phyloP scores from a whole-genome alignment of 176 grass and related monocot species.

The Metroxylon sagu region DNA sequence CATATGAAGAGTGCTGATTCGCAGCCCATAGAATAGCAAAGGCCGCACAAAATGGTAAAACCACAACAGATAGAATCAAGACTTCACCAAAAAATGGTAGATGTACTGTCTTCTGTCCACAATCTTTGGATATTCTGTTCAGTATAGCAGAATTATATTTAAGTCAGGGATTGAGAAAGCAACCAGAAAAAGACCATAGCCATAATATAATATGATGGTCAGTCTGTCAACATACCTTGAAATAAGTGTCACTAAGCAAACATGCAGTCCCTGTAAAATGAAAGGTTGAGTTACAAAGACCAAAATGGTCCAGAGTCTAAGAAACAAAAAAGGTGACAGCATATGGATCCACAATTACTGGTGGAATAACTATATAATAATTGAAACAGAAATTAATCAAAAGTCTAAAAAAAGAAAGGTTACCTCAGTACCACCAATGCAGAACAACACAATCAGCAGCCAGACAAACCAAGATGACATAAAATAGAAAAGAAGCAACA shows the following conservation, averaged over 20 bases:
- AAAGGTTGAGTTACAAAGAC: conserved; percentile 1
- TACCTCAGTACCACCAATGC: conserved; percentile 97
- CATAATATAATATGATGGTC: too few relatives aligned
- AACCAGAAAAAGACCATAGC: not conserved
- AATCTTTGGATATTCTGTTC: conserved; percentile 64
- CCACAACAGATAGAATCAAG: conserved; percentile 49
- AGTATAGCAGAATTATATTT: too few relatives aligned
- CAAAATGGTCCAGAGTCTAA: not conserved
- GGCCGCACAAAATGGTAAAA: conserved; percentile 48
- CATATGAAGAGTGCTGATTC: conserved; percentile 67
- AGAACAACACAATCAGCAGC: conserved; percentile 85
- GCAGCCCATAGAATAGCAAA: conserved; percentile 87
- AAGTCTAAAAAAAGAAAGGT: conserved; percentile 20
- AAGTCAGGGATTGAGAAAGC: not conserved
- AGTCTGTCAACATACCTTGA: conserved; percentile 38
- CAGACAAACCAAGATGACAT: conserved; percentile 95
- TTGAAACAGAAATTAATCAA: not conserved
- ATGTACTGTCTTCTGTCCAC: conserved; percentile 52
- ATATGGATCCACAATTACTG: not conserved
- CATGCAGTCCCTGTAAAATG: conserved; percentile 81
- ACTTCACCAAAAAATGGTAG: conserved; percentile 59
- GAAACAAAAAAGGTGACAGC: not conserved
- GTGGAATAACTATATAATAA: too few relatives aligned
- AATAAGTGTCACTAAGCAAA: conserved; percentile 67
- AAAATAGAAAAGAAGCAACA: conserved; percentile 93